phyloP scores from a whole-genome alignment of 148 eudicot species.

The Mesembryanthemum crystallinum region DNA sequence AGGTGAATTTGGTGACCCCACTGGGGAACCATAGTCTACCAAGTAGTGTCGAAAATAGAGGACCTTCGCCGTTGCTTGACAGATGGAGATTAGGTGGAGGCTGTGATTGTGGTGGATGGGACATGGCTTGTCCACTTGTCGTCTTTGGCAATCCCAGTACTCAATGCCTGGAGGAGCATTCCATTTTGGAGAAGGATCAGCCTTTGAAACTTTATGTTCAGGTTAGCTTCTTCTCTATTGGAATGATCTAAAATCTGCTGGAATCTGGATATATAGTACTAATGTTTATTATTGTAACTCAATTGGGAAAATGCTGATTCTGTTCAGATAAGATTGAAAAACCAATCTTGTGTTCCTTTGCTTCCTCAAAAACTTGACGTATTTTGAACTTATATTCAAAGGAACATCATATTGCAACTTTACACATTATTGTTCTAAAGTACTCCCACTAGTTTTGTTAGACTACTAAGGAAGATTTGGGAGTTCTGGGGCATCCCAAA shows the following conservation, averaged over 20 bases:
- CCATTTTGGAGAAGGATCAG: constrained; percentile 33
- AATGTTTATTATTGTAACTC: background rate
- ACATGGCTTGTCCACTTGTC: constrained; percentile 79
- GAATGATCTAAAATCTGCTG: background rate
- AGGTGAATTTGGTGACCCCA: constrained; percentile 66
- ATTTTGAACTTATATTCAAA: background rate
- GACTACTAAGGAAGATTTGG: too few relatives aligned
- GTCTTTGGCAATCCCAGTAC: constrained; percentile 50
- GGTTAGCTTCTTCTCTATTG: constrained; percentile 40
- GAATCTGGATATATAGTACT: background rate
- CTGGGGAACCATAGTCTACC: constrained; percentile 77
- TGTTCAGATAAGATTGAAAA: background rate
- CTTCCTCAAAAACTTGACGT: background rate
- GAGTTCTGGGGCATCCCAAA: too few relatives aligned
- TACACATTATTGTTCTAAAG: too few relatives aligned
- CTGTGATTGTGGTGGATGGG: constrained; percentile 99
- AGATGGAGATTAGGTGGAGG: constrained; percentile 87
- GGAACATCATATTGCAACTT: background rate
- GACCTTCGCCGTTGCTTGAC: constrained; percentile 78
- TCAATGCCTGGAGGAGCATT: constrained; percentile 33
- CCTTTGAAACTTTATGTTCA: constrained; percentile 59
- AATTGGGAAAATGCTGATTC: background rate
- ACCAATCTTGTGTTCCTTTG: background rate
- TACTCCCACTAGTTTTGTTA: too few relatives aligned
- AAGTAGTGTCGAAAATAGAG: constrained; percentile 41